phyloP scores from a whole-genome alignment of 2,329 filamentous ascomycete genomes.

The Mollisiaceae sp. region DNA sequence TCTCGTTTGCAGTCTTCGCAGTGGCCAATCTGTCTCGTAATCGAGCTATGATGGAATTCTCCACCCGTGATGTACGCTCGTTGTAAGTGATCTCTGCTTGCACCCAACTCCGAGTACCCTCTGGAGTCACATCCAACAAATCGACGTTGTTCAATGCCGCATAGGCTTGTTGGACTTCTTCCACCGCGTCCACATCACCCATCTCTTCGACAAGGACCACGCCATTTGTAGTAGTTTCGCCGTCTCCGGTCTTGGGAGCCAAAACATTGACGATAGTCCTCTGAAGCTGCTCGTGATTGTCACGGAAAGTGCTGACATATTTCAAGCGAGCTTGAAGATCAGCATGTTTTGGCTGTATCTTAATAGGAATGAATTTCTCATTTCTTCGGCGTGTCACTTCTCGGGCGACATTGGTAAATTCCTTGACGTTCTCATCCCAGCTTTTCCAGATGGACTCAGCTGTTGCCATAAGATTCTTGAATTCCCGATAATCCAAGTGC shows the following conservation, averaged over 20 bases:
- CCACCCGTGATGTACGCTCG: constrained; percentile 93
- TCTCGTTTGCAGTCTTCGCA: constrained; percentile 97
- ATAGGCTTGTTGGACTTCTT: constrained; percentile 95
- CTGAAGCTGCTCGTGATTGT: constrained; percentile 97
- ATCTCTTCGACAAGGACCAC: constrained; percentile 87
- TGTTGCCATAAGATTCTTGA: constrained; percentile 81
- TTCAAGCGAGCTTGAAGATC: constrained; percentile 89
- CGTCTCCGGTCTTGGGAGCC: constrained; percentile 70
- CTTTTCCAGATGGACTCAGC: constrained; percentile 85
- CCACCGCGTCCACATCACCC: constrained; percentile 94
- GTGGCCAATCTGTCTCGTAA: constrained; percentile 91
- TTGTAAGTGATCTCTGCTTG: constrained; percentile 96
- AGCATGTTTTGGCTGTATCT: constrained; percentile 85
- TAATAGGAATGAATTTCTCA: constrained; percentile 98
- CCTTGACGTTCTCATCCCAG: constrained; percentile 96
- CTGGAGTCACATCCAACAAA: constrained; percentile 86
- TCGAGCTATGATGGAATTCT: constrained; percentile 97
- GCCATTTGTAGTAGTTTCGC: constrained; percentile 61
- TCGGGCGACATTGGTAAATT: constrained; percentile 96
- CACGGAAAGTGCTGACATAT: constrained; percentile 92
- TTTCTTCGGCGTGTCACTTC: constrained; percentile 92
- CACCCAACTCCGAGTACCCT: constrained; percentile 91
- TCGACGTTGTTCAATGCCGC: constrained; percentile 94
- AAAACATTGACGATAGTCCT: constrained; percentile 97
- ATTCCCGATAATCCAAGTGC: constrained; percentile 90